These are phyloP conservation scores for Sungouiozyma intestinalis DNA, from an alignment of 805 yeast genomes.

Conservation along the genomic window DNA sequence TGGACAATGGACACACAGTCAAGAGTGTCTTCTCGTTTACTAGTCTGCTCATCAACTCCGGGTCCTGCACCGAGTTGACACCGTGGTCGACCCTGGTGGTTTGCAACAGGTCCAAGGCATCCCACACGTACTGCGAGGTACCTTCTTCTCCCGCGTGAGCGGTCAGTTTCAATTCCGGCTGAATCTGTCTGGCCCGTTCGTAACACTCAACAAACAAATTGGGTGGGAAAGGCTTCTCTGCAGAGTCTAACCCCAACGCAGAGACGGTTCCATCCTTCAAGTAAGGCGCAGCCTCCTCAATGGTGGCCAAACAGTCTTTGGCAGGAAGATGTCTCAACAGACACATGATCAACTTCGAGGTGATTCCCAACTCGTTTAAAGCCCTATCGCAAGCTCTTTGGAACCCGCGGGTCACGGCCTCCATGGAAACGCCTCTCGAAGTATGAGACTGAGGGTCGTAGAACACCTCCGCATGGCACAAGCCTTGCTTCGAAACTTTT, in stretches of 20 bases:
- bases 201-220: conserved; percentile 57
- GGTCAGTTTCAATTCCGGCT: conserved; percentile 51
- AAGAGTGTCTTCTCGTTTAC: conserved; percentile 47
- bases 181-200: conserved; percentile 34
- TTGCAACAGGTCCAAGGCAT: conserved; percentile 46
- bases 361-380: conserved; percentile 44
- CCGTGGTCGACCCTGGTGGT: conserved; percentile 78
- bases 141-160: conserved; percentile 93
- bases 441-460: conserved; percentile 83
- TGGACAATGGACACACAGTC: conserved; percentile 70
- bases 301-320: conserved; percentile 44
- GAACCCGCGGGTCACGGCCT: conserved; percentile 55
- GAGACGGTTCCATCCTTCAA: conserved; percentile 49
- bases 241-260: conserved; percentile 75
- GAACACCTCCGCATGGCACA: conserved; percentile 64
- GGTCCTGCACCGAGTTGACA: conserved; percentile 49
- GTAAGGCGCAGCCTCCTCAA: conserved; percentile 42
- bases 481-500: conserved; percentile 48
- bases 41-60: conserved; percentile 44
- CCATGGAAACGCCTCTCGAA: conserved; percentile 51
- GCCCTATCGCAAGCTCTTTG: conserved; percentile 60
- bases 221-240: conserved; percentile 74
- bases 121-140: conserved; percentile 53
- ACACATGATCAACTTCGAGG: conserved; percentile 73
- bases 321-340: conserved; percentile 66